Percentiles rank a stretch among this genome's conserved stretches.
These are phyloP conservation scores for Oryza meyeriana DNA, from an alignment of 176 grass and related monocot genomes.

Conservation along the genomic window DNA sequence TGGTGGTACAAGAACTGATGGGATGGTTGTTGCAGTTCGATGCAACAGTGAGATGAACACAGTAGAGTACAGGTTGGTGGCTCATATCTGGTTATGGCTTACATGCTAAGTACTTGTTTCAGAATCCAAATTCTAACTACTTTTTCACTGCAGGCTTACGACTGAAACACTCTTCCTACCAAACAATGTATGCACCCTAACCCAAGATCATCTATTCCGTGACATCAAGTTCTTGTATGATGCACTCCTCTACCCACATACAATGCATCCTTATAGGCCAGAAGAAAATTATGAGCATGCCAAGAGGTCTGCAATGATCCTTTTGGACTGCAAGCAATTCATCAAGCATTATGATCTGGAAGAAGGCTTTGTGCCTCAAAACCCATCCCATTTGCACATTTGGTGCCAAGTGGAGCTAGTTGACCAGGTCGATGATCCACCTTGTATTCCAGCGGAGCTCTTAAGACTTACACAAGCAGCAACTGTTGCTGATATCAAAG, in stretches of 20 bases:
- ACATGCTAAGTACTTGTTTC: neutral
- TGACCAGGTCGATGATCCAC: constrained; percentile 38
- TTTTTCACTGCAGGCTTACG: constrained; percentile 28
- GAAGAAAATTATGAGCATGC: constrained; percentile 17
- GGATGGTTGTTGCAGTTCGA: constrained; percentile 39
- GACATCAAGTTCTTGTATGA: constrained; percentile 64
- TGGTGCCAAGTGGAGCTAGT: constrained; percentile 50
- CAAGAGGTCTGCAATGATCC: constrained; percentile 28
- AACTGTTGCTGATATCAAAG: constrained; percentile 65
- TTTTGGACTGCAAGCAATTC: constrained; percentile 82
- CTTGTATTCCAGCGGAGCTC: constrained; percentile 48
- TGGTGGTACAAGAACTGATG: constrained; percentile 34
- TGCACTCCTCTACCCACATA: constrained; percentile 41
- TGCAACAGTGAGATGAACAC: constrained; percentile 51
- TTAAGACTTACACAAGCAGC: constrained; percentile 46
- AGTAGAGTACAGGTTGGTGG: constrained; percentile 62
- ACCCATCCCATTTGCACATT: constrained; percentile 46
- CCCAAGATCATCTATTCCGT: constrained; percentile 36
- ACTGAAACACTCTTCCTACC: neutral
- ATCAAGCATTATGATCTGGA: constrained; percentile 62
- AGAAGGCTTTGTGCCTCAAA: constrained; percentile 30
- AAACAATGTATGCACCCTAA: constrained; percentile 25
- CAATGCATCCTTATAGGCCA: constrained; percentile 53
- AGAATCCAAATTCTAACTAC: neutral
- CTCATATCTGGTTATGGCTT: neutral